Percentiles rank a stretch among this genome's conserved stretches.
These are phyloP conservation scores for Cercophora scortea DNA, from an alignment of 495 filamentous ascomycete species.

Conservation along the genomic window DNA sequence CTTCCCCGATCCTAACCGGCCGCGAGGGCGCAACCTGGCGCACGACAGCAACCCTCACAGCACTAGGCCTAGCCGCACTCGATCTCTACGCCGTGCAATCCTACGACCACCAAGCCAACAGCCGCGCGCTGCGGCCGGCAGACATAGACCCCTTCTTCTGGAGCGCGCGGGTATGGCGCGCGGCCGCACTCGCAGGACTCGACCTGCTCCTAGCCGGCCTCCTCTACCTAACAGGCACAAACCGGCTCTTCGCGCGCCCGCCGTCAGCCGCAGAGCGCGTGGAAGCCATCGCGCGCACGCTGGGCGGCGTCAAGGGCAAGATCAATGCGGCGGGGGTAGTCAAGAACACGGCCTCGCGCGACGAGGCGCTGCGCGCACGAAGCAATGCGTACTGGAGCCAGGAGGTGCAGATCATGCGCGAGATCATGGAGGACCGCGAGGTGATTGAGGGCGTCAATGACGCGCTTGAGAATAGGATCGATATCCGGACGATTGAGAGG, in stretches of 20 bases:
- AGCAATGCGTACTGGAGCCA: conserved; percentile 43
- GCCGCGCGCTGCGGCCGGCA: conserved; percentile 43
- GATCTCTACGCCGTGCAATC: conserved; percentile 54
- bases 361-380: conserved; percentile 42
- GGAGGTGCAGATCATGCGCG: conserved; percentile 46
- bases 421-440: conserved; percentile 54
- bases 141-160: conserved; percentile 65
- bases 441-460: conserved; percentile 50
- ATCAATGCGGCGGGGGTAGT: conserved; percentile 46
- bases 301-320: conserved; percentile 33
- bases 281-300: conserved; percentile 28
- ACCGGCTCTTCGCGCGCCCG: conserved; percentile 48
- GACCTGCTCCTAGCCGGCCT: conserved; percentile 53
- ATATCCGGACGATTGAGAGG: conserved; percentile 37
- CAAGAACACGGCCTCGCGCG: conserved; percentile 46
- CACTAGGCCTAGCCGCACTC: conserved; percentile 45
- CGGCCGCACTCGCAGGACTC: conserved; percentile 48
- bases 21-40: conserved; percentile 59
- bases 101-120: conserved; percentile 56
- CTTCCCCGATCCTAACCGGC: conserved; percentile 45
- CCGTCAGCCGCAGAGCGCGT: conserved; percentile 40
- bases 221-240: conserved; percentile 69
- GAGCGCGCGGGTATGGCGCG: conserved; percentile 52
- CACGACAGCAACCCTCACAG: conserved; percentile 55
- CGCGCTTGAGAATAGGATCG: conserved; percentile 43